Evolutionary conservation across 139 green algal species (phyloP).

Genomic region (Closterium sp.): DNA sequence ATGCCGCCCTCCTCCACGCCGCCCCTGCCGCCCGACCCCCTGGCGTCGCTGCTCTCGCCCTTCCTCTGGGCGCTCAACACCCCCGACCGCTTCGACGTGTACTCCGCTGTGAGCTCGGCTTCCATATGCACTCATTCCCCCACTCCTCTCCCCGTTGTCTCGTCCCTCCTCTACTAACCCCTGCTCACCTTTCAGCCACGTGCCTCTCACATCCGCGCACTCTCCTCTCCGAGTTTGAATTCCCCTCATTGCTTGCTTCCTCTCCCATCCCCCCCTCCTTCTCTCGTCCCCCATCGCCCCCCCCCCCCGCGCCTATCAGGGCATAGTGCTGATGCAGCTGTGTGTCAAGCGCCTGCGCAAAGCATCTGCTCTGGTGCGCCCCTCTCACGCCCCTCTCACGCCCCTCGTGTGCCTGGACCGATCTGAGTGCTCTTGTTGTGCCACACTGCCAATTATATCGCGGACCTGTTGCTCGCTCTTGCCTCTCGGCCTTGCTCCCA

Average conservation of each 20-base stretch:
- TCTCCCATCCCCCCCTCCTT: neutral
- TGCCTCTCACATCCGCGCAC: no score
- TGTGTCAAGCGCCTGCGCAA: slow-evolving; percentile 35
- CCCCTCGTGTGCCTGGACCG: neutral
- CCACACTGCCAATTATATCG: no score
- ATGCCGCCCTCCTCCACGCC: slow-evolving; percentile 29
- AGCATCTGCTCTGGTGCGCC: slow-evolving; percentile 22
- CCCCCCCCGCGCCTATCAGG: neutral
- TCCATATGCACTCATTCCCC: neutral
- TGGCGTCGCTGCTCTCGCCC: slow-evolving; percentile 22
- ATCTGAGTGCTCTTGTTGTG: no score
- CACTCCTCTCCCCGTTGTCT: neutral
- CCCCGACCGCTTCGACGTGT: slow-evolving; percentile 52
- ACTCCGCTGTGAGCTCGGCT: slow-evolving; percentile 28
- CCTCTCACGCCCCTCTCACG: neutral
- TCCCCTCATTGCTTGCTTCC: no score
- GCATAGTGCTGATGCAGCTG: slow-evolving; percentile 51
- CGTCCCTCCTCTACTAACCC: neutral
- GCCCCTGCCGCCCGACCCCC: slow-evolving; percentile 21
- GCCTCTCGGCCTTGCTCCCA: no score
- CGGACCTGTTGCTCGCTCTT: no score
- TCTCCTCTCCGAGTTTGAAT: no score
- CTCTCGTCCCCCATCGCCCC: neutral
- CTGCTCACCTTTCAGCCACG: no score
- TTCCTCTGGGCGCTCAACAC: slow-evolving; percentile 45